Evolutionary conservation across 768 basidiomycete genomes (phyloP).

Genomic region (Tephrocybe sp.): DNA sequence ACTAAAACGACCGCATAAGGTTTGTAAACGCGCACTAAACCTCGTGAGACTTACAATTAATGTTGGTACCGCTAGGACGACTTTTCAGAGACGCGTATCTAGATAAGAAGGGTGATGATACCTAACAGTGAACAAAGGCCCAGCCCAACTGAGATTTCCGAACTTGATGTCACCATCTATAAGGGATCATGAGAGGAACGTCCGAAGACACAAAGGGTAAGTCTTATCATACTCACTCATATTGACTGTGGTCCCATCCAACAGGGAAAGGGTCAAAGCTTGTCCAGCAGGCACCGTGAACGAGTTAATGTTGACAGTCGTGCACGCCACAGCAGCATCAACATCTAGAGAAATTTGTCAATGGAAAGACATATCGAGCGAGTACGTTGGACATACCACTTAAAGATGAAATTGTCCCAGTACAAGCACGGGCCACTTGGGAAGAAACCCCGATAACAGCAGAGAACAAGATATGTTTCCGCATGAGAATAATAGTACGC

Average conservation of each 20-base stretch:
- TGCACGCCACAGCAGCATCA: conserved; percentile 49
- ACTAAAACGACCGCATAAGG: conserved; percentile 20
- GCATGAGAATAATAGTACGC: conserved; percentile 7
- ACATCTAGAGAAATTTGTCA: conserved; percentile 33
- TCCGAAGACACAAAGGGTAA: background rate
- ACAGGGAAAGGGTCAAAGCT: conserved; percentile 45
- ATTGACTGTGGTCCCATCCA: conserved; percentile 53
- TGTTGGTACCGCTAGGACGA: conserved; percentile 37
- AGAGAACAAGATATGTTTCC: conserved; percentile 7
- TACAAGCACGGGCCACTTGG: conserved; percentile 31
- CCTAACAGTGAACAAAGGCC: conserved; percentile 53
- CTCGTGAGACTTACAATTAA: conserved; percentile 40
- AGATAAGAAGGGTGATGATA: conserved; percentile 19
- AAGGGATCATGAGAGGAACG: background rate
- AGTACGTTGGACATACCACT: conserved; percentile 24
- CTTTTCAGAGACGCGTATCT: background rate
- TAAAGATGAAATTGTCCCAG: conserved; percentile 54
- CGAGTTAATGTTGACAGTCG: conserved; percentile 51
- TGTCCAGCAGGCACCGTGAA: conserved; percentile 58
- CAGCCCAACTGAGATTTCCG: conserved; percentile 48
- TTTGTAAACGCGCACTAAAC: background rate
- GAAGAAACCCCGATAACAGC: conserved; percentile 13
- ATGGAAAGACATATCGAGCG: background rate
- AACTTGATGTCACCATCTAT: conserved; percentile 60
- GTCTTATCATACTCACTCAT: conserved; percentile 45